Evolutionary conservation across 108 stramenopile genomes (phyloP), one percentile per base, ranked within the genome.

Genomic region (Cylindrotheca fusiformis): DNA sequence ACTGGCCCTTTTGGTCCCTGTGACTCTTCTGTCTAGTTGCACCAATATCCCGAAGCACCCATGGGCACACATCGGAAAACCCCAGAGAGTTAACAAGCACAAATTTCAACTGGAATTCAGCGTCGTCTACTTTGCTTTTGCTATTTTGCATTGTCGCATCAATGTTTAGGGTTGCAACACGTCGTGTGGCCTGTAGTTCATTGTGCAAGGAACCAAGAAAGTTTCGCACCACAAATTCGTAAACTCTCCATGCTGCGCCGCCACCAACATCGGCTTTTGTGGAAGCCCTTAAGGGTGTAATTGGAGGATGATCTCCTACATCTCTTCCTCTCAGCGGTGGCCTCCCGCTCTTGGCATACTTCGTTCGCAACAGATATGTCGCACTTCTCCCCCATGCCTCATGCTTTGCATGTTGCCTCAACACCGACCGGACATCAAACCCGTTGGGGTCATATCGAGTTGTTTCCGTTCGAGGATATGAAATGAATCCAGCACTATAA

Each of bases 381-480:
- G 77, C 79, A 62, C 55, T 67, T 52, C 47, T 47, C 33, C 79
- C 84, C 76, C 69, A 83, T 2, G 53, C 63, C 1, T 21, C 23
- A 60, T 79, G 68, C 10, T 24, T 48, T 23, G 41, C 19, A 23
- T 80, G 79, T 8, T 61, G 27, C 19, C 50, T 18, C n/a, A 81
- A 29, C 18, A 51, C 48, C 5, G 52, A 47, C 27, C 53, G 50
- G 3, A 83, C 67, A 54, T 85, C 82, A 22, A 82, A 68, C 8
- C 71, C 77, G 20, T 60, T 63, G 45, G 74, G 68, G 58, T 71
- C 71, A 55, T 88, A 91, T 14, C 52, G 55, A 22, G 86, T 80
- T 32, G 90, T 88, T 53, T 91, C 90, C 12, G 90, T 91, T 33
- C 90, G 50, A 17, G 90, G 90, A 56, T 91, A 91, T 45, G 65